These are phyloP conservation scores for Eucalyptus marginata DNA, from an alignment of 345 rosid species.

Conservation along the genomic window DNA sequence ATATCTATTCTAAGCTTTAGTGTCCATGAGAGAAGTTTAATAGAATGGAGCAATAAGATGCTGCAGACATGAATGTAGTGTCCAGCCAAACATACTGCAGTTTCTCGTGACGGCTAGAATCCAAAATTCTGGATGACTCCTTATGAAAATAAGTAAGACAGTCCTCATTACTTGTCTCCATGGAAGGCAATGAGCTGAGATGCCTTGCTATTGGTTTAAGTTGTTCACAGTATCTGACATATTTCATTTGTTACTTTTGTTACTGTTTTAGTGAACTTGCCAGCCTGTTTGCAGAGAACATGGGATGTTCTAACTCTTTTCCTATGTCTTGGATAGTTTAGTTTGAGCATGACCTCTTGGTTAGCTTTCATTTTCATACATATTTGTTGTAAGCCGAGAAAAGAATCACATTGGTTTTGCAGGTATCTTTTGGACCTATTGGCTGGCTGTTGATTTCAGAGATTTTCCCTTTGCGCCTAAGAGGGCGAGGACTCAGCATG, in stretches of 20 bases:
- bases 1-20: neutral
- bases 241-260: neutral
- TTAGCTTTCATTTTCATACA: neutral
- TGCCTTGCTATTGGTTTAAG: neutral
- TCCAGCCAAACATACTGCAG: neutral
- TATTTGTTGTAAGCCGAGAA: neutral
- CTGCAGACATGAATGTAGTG: neutral
- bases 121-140: neutral
- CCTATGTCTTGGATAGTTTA: neutral
- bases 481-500: constrained; percentile 83
- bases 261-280: neutral
- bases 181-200: neutral
- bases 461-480: constrained; percentile 69
- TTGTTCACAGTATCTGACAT: neutral
- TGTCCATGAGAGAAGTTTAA: neutral
- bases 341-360: neutral
- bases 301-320: neutral
- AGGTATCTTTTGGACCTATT: constrained; percentile 95
- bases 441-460: constrained; percentile 99
- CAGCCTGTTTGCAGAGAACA: neutral
- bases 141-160: neutral
- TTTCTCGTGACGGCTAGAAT: neutral
- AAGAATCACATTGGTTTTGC: constrained; percentile 10
- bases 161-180: neutral
- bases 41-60: neutral